phyloP scores from a whole-genome alignment of 306 rosid genomes.

The Cucumis hystrix region DNA sequence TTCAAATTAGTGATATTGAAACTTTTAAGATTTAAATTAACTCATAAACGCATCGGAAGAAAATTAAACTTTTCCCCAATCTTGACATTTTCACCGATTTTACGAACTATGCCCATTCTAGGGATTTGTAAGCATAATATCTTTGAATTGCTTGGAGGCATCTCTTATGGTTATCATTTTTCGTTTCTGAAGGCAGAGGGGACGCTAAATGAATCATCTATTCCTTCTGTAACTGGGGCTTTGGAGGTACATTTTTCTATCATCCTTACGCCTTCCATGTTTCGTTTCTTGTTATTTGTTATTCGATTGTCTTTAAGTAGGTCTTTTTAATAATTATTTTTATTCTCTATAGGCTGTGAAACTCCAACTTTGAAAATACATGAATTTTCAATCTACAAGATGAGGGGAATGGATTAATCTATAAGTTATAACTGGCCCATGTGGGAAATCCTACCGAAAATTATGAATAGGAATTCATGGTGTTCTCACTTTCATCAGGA shows the following conservation, averaged over 20 bases:
- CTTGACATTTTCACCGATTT: background rate
- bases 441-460: background rate
- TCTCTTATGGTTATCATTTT: slow-evolving; percentile 8
- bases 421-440: background rate
- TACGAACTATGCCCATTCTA: background rate
- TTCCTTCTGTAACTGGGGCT: slow-evolving; percentile 47
- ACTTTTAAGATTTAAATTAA: background rate
- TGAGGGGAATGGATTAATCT: background rate
- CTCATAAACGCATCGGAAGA: background rate
- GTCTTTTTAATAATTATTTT: too few species aligned
- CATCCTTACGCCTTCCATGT: background rate
- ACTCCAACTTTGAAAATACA: background rate
- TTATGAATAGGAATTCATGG: background rate
- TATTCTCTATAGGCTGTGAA: background rate
- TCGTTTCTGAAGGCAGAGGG: slow-evolving; percentile 68
- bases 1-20: background rate
- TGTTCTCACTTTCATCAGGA: background rate
- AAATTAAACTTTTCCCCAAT: background rate
- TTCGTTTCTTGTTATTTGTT: background rate
- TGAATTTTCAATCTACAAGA: background rate
- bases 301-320: background rate
- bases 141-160: slow-evolving; percentile 1
- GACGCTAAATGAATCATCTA: slow-evolving; percentile 42
- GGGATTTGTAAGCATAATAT: background rate
- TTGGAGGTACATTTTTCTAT: slow-evolving; percentile 39